A percentile compares a stretch with the other conserved stretches of the same genome.
phyloP scores from a whole-genome alignment of 1,284 basidiomycete genomes.

The Leccinum pallidistipes region DNA sequence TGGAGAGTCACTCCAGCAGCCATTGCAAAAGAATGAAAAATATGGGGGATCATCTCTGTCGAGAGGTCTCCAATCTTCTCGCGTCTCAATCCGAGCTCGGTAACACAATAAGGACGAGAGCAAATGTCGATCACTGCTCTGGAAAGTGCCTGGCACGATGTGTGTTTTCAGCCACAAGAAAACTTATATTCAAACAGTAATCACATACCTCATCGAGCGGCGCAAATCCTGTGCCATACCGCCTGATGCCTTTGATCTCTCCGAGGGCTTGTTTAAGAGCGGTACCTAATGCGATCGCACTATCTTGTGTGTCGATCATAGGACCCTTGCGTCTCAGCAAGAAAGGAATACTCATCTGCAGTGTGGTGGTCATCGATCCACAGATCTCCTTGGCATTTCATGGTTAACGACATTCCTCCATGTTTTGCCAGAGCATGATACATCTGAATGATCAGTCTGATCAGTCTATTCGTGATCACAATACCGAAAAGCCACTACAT shows the following conservation, averaged over 20 bases:
- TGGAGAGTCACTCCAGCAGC: constrained; percentile 91
- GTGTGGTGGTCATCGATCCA: constrained; percentile 99
- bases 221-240: constrained; percentile 96
- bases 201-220: constrained; percentile 89
- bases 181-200: constrained; percentile 6
- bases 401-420: constrained; percentile 84
- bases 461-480: constrained; percentile 1
- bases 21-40: constrained; percentile 92
- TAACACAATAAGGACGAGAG: constrained; percentile 93
- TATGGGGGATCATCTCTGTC: constrained; percentile 96
- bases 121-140: constrained; percentile 98
- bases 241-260: constrained; percentile 90
- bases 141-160: constrained; percentile 71
- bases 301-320: constrained; percentile 68
- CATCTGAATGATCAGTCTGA: constrained; percentile 63
- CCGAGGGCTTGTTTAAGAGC: constrained; percentile 97
- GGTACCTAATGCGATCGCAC: constrained; percentile 88
- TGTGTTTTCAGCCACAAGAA: constrained; percentile 3
- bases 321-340: constrained; percentile 14
- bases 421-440: constrained; percentile 94
- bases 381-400: constrained; percentile 94
- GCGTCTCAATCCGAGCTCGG: constrained; percentile 85
- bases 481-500: constrained; percentile 55
- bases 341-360: constrained; percentile 70
- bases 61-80: constrained; percentile 98